Percentiles rank a stretch among this genome's conserved stretches.
Evolutionary conservation across 2,329 filamentous ascomycete species (phyloP).

Genomic region (Calonectria multiphialidica): DNA sequence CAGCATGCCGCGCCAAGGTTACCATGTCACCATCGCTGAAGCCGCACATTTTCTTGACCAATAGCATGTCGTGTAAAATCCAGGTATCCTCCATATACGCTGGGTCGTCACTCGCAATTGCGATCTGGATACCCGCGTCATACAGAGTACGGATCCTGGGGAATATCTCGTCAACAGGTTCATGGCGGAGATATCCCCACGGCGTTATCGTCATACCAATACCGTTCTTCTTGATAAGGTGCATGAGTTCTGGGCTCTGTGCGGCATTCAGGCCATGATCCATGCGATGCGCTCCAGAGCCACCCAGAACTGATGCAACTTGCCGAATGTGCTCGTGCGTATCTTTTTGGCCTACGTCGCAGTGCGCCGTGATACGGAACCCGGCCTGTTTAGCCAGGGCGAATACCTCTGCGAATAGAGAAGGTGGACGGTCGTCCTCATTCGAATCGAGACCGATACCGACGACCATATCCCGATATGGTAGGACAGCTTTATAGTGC

Average conservation of each 20-base stretch:
- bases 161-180: conserved; percentile 60
- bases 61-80: conserved; percentile 49
- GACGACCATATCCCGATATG: conserved; percentile 53
- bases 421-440: conserved; percentile 57
- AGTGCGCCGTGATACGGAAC: conserved; percentile 62
- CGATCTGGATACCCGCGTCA: conserved; percentile 72
- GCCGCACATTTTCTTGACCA: conserved; percentile 46
- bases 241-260: conserved; percentile 69
- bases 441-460: conserved; percentile 62
- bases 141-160: conserved; percentile 62
- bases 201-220: conserved; percentile 79
- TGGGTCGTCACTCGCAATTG: conserved; percentile 79
- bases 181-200: conserved; percentile 37
- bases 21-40: conserved; percentile 52
- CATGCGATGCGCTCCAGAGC: conserved; percentile 72
- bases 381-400: conserved; percentile 51
- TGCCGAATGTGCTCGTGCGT: conserved; percentile 64
- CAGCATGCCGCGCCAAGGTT: conserved; percentile 53
- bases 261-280: conserved; percentile 79
- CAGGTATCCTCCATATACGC: conserved; percentile 76
- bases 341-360: conserved; percentile 63
- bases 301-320: conserved; percentile 62
- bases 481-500: conserved; percentile 59
- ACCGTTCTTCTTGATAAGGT: conserved; percentile 64
- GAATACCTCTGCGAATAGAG: conserved; percentile 57